Evolutionary conservation across 306 rosid species (phyloP).

Genomic region (Dicorynia guianensis): DNA sequence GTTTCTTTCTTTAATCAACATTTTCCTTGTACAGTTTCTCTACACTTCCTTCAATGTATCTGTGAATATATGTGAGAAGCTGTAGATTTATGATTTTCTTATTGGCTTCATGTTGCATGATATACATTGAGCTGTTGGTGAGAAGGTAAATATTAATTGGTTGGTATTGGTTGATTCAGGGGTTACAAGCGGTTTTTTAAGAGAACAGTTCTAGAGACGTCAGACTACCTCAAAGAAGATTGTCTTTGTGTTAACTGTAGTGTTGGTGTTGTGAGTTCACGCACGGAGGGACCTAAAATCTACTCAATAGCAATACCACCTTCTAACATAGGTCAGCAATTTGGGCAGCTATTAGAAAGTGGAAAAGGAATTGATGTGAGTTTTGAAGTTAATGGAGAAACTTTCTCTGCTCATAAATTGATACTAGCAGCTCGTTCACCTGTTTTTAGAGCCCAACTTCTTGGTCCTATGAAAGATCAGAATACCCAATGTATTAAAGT

Average conservation of each 20-base stretch:
- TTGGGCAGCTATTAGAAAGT: conserved; percentile 72
- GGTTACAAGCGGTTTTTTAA: conserved; percentile 86
- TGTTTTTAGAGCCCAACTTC: conserved; percentile 85
- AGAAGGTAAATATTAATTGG: conserved; percentile 30
- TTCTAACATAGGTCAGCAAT: conserved; percentile 71
- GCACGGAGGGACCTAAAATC: conserved; percentile 72
- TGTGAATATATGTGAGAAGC: background rate
- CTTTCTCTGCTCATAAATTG: conserved; percentile 76
- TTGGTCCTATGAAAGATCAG: conserved; percentile 92
- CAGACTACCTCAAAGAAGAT: conserved; percentile 83
- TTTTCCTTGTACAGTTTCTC: background rate
- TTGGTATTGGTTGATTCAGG: conserved; percentile 58
- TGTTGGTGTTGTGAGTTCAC: conserved; percentile 83
- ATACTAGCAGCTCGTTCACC: conserved; percentile 89
- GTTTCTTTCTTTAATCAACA: background rate
- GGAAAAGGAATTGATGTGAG: conserved; percentile 77
- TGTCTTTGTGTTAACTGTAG: conserved; percentile 76
- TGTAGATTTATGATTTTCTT: background rate
- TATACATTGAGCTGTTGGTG: conserved; percentile 29
- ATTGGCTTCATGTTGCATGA: background rate
- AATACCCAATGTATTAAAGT: conserved; percentile 67
- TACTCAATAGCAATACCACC: conserved; percentile 70
- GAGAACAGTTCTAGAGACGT: conserved; percentile 71
- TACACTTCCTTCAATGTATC: background rate
- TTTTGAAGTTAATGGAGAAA: conserved; percentile 77